Percentiles rank a stretch among this genome's conserved stretches.
These are phyloP conservation scores for Termitomyces sp. DNA, from an alignment of 768 basidiomycete genomes.

Conservation along the genomic window DNA sequence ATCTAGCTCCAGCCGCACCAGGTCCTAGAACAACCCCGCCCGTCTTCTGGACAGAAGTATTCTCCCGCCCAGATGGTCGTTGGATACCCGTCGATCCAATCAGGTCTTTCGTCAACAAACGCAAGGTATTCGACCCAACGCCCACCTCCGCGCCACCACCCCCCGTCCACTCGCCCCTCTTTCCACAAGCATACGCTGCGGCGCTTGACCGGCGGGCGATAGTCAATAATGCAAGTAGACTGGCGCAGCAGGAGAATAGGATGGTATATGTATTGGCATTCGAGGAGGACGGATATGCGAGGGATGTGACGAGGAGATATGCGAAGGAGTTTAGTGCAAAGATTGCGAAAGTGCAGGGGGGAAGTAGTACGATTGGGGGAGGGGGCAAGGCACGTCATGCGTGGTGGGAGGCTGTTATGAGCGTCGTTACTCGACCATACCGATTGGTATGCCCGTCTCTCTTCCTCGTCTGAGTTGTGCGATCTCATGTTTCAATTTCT, in stretches of 20 bases:
- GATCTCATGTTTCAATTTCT: background rate
- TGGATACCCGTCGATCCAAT: conserved; percentile 95
- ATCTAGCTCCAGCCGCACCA: conserved; percentile 22
- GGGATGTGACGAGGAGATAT: conserved; percentile 90
- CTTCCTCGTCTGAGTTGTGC: conserved; percentile 8
- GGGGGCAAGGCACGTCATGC: conserved; percentile 60
- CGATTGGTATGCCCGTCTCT: conserved; percentile 55
- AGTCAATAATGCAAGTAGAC: conserved; percentile 19
- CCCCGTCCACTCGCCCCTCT: conserved; percentile 11
- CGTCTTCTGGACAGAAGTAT: conserved; percentile 96
- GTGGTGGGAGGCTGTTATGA: conserved; percentile 82
- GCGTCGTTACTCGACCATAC: conserved; percentile 66
- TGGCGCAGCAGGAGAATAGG: conserved; percentile 54
- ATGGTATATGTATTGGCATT: conserved; percentile 92
- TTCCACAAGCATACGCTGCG: conserved; percentile 16
- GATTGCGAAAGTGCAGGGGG: conserved; percentile 72
- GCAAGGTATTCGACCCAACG: conserved; percentile 73
- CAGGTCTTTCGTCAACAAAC: conserved; percentile 73
- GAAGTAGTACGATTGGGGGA: conserved; percentile 33
- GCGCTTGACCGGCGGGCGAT: conserved; percentile 13
- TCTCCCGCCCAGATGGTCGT: conserved; percentile 82
- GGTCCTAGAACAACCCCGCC: conserved; percentile 69
- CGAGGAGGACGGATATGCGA: conserved; percentile 90
- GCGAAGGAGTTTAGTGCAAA: conserved; percentile 75
- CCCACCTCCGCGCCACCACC: conserved; percentile 18